phyloP scores from a whole-genome alignment of 768 basidiomycete species.

The Phylloporus arenicola region DNA sequence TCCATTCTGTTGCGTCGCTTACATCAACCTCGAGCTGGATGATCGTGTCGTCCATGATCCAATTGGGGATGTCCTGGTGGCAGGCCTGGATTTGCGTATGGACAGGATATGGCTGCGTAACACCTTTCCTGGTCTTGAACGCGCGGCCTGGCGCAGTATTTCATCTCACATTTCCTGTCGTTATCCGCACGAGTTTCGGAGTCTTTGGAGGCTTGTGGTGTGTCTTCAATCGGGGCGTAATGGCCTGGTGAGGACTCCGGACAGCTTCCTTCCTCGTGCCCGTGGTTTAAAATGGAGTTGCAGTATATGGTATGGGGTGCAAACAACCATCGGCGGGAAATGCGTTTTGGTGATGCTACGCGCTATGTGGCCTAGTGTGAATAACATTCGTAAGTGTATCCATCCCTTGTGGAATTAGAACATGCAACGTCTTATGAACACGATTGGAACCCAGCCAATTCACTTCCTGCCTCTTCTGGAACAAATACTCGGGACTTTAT shows the following conservation, averaged over 20 bases:
- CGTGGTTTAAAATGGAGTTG: slow-evolving; percentile 9
- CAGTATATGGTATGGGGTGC: slow-evolving; percentile 75
- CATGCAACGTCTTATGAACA: slow-evolving; percentile 4
- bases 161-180: slow-evolving; percentile 74
- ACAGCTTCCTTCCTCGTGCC: slow-evolving; percentile 15
- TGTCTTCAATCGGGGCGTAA: slow-evolving; percentile 67
- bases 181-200: slow-evolving; percentile 71
- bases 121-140: slow-evolving; percentile 71
- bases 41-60: slow-evolving; percentile 73
- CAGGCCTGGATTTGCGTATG: slow-evolving; percentile 80
- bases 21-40: slow-evolving; percentile 47
- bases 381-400: slow-evolving; percentile 51
- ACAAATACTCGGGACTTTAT: slow-evolving; percentile 71
- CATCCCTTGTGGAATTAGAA: not conserved
- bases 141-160: slow-evolving; percentile 73
- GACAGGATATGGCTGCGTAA: slow-evolving; percentile 54
- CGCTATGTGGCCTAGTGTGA: slow-evolving; percentile 71
- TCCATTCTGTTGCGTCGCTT: not conserved
- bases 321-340: slow-evolving; percentile 77
- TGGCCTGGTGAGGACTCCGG: slow-evolving; percentile 54
- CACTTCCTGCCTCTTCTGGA: slow-evolving; percentile 66
- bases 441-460: slow-evolving; percentile 45
- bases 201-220: slow-evolving; percentile 77
- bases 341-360: slow-evolving; percentile 71
- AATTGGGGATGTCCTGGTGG: slow-evolving; percentile 74